These are phyloP conservation scores for Scheffersomyces quercinus DNA, from an alignment of 1,139 yeast genomes.

Conservation along the genomic window DNA sequence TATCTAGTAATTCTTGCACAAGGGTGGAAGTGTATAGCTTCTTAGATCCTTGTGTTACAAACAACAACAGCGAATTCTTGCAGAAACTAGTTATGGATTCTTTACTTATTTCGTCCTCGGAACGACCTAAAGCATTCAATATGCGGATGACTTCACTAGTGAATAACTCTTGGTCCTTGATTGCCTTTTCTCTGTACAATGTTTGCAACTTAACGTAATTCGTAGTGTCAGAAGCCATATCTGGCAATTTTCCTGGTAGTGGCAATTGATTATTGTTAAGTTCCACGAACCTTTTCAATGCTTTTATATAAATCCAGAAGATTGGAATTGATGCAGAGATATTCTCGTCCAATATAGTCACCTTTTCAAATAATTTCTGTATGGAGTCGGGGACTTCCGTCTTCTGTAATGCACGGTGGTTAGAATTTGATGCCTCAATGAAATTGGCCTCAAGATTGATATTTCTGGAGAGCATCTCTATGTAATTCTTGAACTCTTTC, in stretches of 20 bases:
- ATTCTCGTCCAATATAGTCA: slow-evolving; percentile 14
- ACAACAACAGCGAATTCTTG: slow-evolving; percentile 50
- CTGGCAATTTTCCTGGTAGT: slow-evolving; percentile 75
- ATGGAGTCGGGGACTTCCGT: slow-evolving; percentile 43
- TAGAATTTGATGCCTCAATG: slow-evolving; percentile 64
- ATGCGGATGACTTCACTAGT: slow-evolving; percentile 29
- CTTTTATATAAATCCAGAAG: slow-evolving; percentile 65
- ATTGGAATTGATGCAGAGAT: slow-evolving; percentile 23
- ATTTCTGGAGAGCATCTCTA: slow-evolving; percentile 37
- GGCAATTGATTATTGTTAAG: slow-evolving; percentile 54
- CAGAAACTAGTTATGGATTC: slow-evolving; percentile 55
- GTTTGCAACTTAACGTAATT: slow-evolving; percentile 59
- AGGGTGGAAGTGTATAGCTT: slow-evolving; percentile 16
- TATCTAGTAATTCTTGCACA: slow-evolving; percentile 16
- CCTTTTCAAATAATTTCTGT: slow-evolving; percentile 30
- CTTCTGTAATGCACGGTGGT: slow-evolving; percentile 52
- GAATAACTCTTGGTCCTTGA: slow-evolving; percentile 47
- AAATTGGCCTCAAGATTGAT: slow-evolving; percentile 57
- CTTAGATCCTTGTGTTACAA: slow-evolving; percentile 39
- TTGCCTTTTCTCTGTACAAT: slow-evolving; percentile 60
- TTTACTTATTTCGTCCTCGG: slow-evolving; percentile 26
- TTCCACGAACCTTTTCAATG: slow-evolving; percentile 53
- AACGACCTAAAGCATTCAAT: slow-evolving; percentile 21
- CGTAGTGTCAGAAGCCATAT: slow-evolving; percentile 80
- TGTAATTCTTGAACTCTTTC: slow-evolving; percentile 44